Evolutionary conservation across 768 basidiomycete species (phyloP), one percentile per base, ranked within the genome.

Genomic region (Suillus bovinus): DNA sequence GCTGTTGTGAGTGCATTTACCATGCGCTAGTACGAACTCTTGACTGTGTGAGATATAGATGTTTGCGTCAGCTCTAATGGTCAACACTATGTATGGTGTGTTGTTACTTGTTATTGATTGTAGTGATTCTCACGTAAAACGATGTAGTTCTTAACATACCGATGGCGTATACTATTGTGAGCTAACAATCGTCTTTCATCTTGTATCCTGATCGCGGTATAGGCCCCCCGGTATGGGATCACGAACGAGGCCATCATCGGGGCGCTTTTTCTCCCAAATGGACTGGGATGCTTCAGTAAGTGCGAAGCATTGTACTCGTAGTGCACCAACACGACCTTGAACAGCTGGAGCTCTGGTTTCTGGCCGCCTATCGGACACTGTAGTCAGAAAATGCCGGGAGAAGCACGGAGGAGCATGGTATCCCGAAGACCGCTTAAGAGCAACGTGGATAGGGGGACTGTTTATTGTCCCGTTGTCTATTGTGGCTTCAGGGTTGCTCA

Each of bases 371-470:
- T 87, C 87, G 0, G 88, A 89, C 71, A 63, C 69, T 29, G 70
- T 82, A 1, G 74, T 88, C 33, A 71, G 80, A 9, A 66, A 67
- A 56, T 84, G 81, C 75, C 78, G 80, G 8, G 71, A 75, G 52
- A 72, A 72, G 10, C 81, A 85, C 17, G 78, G 78, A 1, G 86
- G 86, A 9, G 66, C 73, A 3, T 87, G 84, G 85, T 81, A 82
- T 49, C 86, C 86, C 0, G 87, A 89, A 68, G 87, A 87, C 66
- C 81, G 87, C 9, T 75, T 88, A 16, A 77, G 84, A 1, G 84
- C 79, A 4, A 73, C 82, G 3, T 63, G 83, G 14, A 68, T 75
- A 17, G 80, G 82, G 24, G 78, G 78, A 13, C 68, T 76, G 0
- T 17, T 81, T 34, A 72, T 87, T 41, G 76, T 81, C 2, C 88